A percentile compares a stretch with the other conserved stretches of the same genome.
Evolutionary conservation across 805 yeast genomes (phyloP).

Genomic region (Starmerella apicola): DNA sequence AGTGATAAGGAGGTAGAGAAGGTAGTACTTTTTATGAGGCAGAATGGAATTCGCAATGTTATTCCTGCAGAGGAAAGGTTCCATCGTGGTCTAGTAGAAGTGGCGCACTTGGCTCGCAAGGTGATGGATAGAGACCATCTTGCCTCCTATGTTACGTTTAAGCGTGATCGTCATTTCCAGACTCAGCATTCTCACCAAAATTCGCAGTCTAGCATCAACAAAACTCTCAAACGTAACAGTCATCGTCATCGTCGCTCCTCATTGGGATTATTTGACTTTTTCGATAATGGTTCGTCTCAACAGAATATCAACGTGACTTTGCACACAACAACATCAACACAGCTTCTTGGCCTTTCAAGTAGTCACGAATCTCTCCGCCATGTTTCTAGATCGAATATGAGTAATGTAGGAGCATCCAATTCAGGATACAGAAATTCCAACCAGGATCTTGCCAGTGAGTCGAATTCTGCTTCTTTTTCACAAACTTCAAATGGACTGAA

Average conservation of each 20-base stretch:
- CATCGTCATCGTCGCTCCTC: constrained; percentile 17
- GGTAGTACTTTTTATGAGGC: constrained; percentile 23
- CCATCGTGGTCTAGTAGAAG: constrained; percentile 28
- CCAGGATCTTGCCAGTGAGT: no score
- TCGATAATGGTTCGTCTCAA: constrained; percentile 11
- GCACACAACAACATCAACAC: constrained; percentile 18
- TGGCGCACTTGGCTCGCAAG: constrained; percentile 23
- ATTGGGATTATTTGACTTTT: constrained; percentile 18
- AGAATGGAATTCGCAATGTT: constrained; percentile 26
- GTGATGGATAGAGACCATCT: constrained; percentile 25
- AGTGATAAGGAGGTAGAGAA: constrained; percentile 28
- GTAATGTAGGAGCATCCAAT: no score
- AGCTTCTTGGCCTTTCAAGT: constrained; percentile 13
- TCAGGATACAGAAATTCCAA: no score
- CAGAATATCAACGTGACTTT: constrained; percentile 8
- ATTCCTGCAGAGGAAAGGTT: constrained; percentile 29
- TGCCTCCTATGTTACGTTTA: constrained; percentile 17
- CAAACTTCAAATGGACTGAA: no score
- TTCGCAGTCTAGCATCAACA: background rate
- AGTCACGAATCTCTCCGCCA: constrained; percentile 15
- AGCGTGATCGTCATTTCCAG: constrained; percentile 19
- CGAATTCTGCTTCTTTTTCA: no score
- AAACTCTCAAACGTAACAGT: constrained; percentile 4
- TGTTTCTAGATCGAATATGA: background rate
- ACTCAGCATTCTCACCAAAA: constrained; percentile 9